Conservation (phyloP, 2,329 filamentous ascomycete genomes). For the Penicillium thymicola region DNA sequence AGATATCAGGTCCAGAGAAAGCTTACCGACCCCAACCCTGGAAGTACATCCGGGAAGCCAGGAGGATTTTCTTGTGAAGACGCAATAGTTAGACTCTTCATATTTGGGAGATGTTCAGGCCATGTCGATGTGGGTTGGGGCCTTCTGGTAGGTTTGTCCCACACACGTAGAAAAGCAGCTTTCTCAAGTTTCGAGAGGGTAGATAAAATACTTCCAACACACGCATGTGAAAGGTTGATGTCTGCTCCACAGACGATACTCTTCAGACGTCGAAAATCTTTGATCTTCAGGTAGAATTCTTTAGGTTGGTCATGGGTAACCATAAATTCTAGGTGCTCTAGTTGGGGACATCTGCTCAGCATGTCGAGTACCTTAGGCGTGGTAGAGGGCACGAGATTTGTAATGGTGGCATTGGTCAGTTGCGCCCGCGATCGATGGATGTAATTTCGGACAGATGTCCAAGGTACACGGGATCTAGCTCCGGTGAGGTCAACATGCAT, state of each 20-base stretch:
- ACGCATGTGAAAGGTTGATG: slow-evolving; percentile 24
- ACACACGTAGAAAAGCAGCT: slow-evolving; percentile 24
- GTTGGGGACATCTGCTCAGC: slow-evolving; percentile 34
- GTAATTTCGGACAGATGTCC: slow-evolving; percentile 34
- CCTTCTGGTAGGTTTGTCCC: slow-evolving; percentile 1
- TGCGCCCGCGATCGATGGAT: slow-evolving; percentile 35
- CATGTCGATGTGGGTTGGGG: background rate
- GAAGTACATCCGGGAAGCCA: slow-evolving; percentile 9
- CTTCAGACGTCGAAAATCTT: slow-evolving; percentile 26
- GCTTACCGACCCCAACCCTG: slow-evolving; percentile 10
- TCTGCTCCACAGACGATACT: slow-evolving; percentile 26
- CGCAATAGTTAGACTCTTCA: slow-evolving; percentile 29
- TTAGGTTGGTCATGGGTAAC: slow-evolving; percentile 14
- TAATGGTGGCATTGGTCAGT: slow-evolving; percentile 32
- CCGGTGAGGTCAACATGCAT: slow-evolving; percentile 52
- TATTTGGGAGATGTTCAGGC: slow-evolving; percentile 29
- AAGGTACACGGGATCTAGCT: slow-evolving; percentile 43
- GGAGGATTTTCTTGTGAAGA: slow-evolving; percentile 11
- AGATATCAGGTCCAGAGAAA: background rate
- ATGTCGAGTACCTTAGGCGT: slow-evolving; percentile 28
- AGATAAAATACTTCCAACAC: slow-evolving; percentile 25
- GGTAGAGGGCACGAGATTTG: slow-evolving; percentile 27
- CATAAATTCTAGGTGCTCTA: slow-evolving; percentile 33
- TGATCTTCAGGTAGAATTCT: slow-evolving; percentile 27
- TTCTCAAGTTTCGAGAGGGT: slow-evolving; percentile 29